These are phyloP conservation scores for Hymenoscyphus fructigenus DNA, from an alignment of 2,329 filamentous ascomycete species.

Conservation along the genomic window DNA sequence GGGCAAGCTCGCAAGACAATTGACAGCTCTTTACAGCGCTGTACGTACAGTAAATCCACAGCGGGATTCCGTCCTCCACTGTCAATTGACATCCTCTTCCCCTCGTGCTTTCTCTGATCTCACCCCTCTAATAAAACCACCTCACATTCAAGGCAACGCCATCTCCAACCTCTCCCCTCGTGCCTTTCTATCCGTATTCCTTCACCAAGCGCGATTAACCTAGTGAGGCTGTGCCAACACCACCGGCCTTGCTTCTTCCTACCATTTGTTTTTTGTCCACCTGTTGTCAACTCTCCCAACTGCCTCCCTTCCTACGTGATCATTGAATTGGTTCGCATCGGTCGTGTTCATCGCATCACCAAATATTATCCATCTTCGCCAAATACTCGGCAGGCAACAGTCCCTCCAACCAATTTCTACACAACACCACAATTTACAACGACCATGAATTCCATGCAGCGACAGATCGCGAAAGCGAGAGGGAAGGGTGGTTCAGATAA, in stretches of 20 bases:
- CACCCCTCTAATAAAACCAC: neutral
- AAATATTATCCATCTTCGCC: neutral
- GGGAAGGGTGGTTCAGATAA: constrained; percentile 70
- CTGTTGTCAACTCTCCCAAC: neutral
- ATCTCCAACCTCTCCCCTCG: neutral
- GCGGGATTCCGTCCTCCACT: too few species aligned
- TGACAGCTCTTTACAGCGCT: too few species aligned
- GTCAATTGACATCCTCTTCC: neutral
- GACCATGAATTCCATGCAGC: constrained; percentile 70
- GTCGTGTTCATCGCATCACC: neutral
- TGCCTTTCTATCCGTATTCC: neutral
- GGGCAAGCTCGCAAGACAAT: too few species aligned
- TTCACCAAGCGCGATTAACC: neutral
- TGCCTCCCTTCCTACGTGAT: neutral
- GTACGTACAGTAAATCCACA: neutral
- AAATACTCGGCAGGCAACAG: constrained; percentile 9
- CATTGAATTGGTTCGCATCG: neutral
- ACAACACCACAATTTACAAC: constrained; percentile 16
- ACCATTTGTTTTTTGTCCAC: neutral
- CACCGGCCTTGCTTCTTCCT: neutral
- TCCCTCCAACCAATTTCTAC: constrained; percentile 13
- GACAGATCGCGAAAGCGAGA: constrained; percentile 71
- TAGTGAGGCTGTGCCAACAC: constrained; percentile 2
- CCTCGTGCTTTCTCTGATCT: neutral
- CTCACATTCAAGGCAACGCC: neutral